Conservation (phyloP, 768 basidiomycete genomes). For the Galerina marginata region DNA sequence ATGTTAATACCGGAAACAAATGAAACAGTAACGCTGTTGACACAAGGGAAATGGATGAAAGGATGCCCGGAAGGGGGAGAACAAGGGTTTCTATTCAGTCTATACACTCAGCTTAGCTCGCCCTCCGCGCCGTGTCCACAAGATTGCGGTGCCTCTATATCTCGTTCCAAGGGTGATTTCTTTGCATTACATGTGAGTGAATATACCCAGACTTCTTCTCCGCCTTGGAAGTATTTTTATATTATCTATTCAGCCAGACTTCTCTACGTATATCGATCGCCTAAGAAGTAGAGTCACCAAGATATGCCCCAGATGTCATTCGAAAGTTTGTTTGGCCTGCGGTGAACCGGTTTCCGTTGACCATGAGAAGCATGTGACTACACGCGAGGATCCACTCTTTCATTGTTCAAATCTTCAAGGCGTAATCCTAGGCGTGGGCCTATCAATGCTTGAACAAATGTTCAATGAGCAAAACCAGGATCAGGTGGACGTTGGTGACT, state of each 20-base stretch:
- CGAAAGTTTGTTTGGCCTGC: conserved; percentile 75
- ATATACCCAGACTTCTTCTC: neutral
- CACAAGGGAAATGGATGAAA: conserved; percentile 95
- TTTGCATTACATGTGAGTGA: conserved; percentile 81
- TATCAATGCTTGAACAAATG: conserved; percentile 81
- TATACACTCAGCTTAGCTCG: conserved; percentile 76
- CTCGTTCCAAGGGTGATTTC: conserved; percentile 77
- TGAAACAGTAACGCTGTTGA: conserved; percentile 69
- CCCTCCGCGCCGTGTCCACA: conserved; percentile 74
- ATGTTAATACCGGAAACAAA: conserved; percentile 44
- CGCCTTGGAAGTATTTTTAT: conserved; percentile 18
- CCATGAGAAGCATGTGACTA: conserved; percentile 44
- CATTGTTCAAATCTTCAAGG: conserved; percentile 93
- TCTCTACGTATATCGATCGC: conserved; percentile 70
- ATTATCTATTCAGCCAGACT: conserved; percentile 60
- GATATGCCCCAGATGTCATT: conserved; percentile 66
- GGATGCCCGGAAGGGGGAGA: conserved; percentile 95
- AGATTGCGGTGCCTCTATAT: conserved; percentile 67
- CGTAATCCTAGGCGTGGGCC: conserved; percentile 87
- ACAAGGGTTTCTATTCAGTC: conserved; percentile 85
- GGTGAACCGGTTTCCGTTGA: conserved; percentile 62
- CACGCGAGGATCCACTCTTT: conserved; percentile 67
- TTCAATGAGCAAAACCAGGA: conserved; percentile 63
- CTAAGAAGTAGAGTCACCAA: conserved; percentile 62
- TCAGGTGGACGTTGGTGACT: conserved; percentile 35